These are phyloP conservation scores for Cornus controversa DNA, from an alignment of 148 eudicot species.

Conservation along the genomic window DNA sequence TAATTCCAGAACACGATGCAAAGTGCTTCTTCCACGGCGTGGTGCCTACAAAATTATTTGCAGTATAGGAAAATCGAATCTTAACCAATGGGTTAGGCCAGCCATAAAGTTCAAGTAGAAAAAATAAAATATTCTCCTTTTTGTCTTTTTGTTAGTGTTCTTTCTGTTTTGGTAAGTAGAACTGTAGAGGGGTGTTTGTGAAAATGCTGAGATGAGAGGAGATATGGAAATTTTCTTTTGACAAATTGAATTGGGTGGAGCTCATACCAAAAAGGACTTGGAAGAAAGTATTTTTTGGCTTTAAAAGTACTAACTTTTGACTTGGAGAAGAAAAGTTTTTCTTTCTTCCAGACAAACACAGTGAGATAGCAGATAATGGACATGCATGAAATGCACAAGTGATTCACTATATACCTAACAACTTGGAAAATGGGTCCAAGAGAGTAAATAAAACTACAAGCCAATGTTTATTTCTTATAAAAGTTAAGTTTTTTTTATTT, in stretches of 20 bases:
- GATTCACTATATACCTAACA: background rate
- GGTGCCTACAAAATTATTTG: too few species aligned
- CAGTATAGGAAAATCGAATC: too few species aligned
- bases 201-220: background rate
- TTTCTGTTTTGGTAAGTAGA: background rate
- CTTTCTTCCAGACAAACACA: background rate
- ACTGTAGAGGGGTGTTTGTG: background rate
- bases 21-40: too few species aligned
- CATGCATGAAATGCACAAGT: background rate
- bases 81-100: too few species aligned
- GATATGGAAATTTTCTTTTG: background rate
- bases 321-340: background rate
- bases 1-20: too few species aligned
- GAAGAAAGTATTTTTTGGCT: background rate
- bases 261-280: background rate
- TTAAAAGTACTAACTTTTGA: conserved; percentile 1
- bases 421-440: background rate
- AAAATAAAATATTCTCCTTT: background rate
- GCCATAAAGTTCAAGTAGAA: background rate
- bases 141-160: background rate
- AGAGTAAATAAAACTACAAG: background rate
- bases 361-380: background rate
- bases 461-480: too few species aligned
- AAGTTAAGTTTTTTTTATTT: background rate
- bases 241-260: background rate